phyloP scores from a whole-genome alignment of 2,329 filamentous ascomycete species.

The Pyrenophora graminea region DNA sequence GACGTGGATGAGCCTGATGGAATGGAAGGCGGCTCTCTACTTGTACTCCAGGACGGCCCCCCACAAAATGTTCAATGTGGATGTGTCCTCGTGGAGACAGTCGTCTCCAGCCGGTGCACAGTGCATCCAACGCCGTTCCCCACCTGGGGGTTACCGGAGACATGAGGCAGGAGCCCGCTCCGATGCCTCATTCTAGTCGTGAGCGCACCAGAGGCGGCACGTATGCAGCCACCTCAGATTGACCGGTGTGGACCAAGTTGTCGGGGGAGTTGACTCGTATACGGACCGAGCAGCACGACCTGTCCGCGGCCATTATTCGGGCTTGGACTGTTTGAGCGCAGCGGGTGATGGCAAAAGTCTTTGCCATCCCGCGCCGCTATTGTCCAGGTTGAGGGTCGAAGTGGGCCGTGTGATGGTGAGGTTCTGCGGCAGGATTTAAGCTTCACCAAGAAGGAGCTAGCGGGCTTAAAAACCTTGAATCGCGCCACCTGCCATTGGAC shows the following conservation, averaged over 20 bases:
- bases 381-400: constrained; percentile 11
- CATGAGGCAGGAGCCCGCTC: neutral
- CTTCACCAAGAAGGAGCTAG: constrained; percentile 14
- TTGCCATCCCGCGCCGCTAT: constrained; percentile 18
- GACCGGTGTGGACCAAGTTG: constrained; percentile 21
- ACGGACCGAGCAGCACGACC: constrained; percentile 3
- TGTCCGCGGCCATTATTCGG: constrained; percentile 15
- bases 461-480: constrained; percentile 15
- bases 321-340: constrained; percentile 7
- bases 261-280: constrained; percentile 11
- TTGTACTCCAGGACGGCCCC: constrained; percentile 22
- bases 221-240: constrained; percentile 5
- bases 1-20: constrained; percentile 10
- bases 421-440: constrained; percentile 15
- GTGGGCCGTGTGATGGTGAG: constrained; percentile 10
- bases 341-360: constrained; percentile 20
- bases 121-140: constrained; percentile 7
- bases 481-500: constrained; percentile 1
- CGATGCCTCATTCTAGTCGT: constrained; percentile 1
- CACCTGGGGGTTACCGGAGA: constrained; percentile 19
- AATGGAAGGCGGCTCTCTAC: constrained; percentile 14
- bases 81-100: constrained; percentile 1
- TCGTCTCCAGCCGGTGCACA: constrained; percentile 5
- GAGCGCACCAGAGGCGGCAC: constrained; percentile 5
- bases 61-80: constrained; percentile 29